phyloP scores from a whole-genome alignment of 116 monocot species.

The Dioscorea cayenensis region DNA sequence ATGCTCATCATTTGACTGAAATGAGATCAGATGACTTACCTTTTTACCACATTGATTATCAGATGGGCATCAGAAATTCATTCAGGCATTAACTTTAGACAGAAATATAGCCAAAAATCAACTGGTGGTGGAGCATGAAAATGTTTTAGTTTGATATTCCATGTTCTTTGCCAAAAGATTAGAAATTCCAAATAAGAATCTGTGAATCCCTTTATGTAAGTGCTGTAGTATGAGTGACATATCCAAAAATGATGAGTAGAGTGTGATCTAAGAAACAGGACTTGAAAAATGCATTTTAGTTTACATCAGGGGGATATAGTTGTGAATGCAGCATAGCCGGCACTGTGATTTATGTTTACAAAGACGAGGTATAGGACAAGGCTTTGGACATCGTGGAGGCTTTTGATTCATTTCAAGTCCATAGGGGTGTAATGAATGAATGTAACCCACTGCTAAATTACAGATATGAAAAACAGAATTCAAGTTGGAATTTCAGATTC shows the following conservation, averaged over 20 bases:
- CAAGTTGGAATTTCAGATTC: too few relatives aligned
- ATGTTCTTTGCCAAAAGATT: too few relatives aligned
- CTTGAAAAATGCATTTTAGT: neutral
- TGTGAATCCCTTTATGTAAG: neutral
- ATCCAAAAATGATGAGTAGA: neutral
- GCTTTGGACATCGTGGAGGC: slow-evolving; percentile 77
- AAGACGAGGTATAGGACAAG: slow-evolving; percentile 61
- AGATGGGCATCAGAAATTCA: slow-evolving; percentile 35
- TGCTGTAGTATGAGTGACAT: neutral
- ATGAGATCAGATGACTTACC: slow-evolving; percentile 31
- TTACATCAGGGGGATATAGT: neutral
- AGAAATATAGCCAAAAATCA: too few relatives aligned
- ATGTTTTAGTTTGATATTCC: too few relatives aligned
- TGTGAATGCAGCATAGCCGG: slow-evolving; percentile 31
- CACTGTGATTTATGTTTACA: slow-evolving; percentile 67
- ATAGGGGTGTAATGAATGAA: too few relatives aligned
- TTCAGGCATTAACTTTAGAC: too few relatives aligned
- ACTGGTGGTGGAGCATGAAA: too few relatives aligned
- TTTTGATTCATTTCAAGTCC: slow-evolving; percentile 86
- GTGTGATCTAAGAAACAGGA: neutral
- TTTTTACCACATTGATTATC: slow-evolving; percentile 63
- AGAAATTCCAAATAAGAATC: neutral
- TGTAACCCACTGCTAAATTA: too few relatives aligned
- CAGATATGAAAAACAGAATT: too few relatives aligned
- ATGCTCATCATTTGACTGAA: too few relatives aligned